Evolutionary conservation across 768 basidiomycete genomes (phyloP).

Genomic region (Chiua virens): DNA sequence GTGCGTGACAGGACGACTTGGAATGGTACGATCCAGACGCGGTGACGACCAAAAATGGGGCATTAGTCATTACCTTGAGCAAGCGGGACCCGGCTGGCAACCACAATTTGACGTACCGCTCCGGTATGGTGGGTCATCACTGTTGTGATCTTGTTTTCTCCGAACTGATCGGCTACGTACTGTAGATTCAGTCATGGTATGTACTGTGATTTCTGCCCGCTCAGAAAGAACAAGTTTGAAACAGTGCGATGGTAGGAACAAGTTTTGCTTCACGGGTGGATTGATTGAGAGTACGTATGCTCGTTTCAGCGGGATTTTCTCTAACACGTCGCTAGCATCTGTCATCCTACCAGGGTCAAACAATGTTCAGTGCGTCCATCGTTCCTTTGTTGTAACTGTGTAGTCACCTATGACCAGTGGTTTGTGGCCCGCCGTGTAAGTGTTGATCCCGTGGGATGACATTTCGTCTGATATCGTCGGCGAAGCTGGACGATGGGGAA

Average conservation of each 20-base stretch:
- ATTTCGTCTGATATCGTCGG: conserved; percentile 5
- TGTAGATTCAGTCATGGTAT: conserved; percentile 32
- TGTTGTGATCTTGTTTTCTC: neutral
- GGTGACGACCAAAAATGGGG: conserved; percentile 52
- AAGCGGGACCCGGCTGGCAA: conserved; percentile 41
- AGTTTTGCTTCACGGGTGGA: conserved; percentile 83
- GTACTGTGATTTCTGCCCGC: neutral
- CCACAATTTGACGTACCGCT: conserved; percentile 48
- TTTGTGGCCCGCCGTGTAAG: conserved; percentile 50
- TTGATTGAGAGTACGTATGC: conserved; percentile 48
- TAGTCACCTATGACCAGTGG: conserved; percentile 30
- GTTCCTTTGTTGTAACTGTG: neutral
- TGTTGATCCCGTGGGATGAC: neutral
- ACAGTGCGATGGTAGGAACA: conserved; percentile 41
- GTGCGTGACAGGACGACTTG: conserved; percentile 33
- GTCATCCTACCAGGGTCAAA: conserved; percentile 44
- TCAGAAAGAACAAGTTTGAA: neutral
- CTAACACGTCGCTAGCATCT: conserved; percentile 26
- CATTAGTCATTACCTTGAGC: conserved; percentile 49
- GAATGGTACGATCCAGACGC: conserved; percentile 62
- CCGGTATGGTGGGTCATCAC: conserved; percentile 33
- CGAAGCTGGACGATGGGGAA: conserved; percentile 58
- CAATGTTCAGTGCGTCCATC: conserved; percentile 32
- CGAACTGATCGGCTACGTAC: conserved; percentile 27
- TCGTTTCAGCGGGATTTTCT: neutral